Evolutionary conservation across 352 stramenopile species (phyloP).

Genomic region (Thraustotheca clavata): DNA sequence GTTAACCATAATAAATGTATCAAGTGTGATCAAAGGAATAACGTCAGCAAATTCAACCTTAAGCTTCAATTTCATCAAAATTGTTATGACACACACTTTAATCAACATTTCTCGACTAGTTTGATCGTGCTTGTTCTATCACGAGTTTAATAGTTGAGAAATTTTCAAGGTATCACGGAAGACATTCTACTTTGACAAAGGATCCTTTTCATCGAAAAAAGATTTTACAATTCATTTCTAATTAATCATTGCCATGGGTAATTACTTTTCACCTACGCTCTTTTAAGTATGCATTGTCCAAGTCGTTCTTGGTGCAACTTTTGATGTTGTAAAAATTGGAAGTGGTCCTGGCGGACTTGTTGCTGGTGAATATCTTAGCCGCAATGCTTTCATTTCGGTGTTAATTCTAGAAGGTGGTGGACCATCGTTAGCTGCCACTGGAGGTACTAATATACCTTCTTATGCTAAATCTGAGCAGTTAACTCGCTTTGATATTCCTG

Average conservation of each 20-base stretch:
- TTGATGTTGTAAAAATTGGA: conserved; percentile 50
- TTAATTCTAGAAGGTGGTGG: conserved; percentile 4
- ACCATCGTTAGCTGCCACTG: conserved; percentile 27
- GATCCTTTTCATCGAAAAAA: too few species aligned
- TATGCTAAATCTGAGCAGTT: conserved; percentile 35
- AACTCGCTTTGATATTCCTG: conserved; percentile 66
- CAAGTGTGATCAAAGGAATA: too few species aligned
- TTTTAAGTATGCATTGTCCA: background rate
- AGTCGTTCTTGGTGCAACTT: conserved; percentile 24
- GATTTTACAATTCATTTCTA: too few species aligned
- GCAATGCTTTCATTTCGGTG: conserved; percentile 15
- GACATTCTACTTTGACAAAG: too few species aligned
- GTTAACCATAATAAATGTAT: too few species aligned
- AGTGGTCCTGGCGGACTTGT: conserved; percentile 49
- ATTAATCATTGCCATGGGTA: background rate
- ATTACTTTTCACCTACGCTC: background rate
- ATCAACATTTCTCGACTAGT: too few species aligned
- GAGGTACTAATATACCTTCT: conserved; percentile 32
- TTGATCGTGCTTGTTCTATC: too few species aligned
- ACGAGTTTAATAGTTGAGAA: too few species aligned
- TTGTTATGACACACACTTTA: too few species aligned
- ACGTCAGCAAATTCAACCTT: too few species aligned
- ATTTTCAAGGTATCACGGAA: too few species aligned
- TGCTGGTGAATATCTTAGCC: conserved; percentile 46
- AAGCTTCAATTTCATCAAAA: too few species aligned